Evolutionary conservation across 2,329 filamentous ascomycete species (phyloP), one percentile per base, ranked within the genome.

Genomic region (Alternaria triticimaculans): DNA sequence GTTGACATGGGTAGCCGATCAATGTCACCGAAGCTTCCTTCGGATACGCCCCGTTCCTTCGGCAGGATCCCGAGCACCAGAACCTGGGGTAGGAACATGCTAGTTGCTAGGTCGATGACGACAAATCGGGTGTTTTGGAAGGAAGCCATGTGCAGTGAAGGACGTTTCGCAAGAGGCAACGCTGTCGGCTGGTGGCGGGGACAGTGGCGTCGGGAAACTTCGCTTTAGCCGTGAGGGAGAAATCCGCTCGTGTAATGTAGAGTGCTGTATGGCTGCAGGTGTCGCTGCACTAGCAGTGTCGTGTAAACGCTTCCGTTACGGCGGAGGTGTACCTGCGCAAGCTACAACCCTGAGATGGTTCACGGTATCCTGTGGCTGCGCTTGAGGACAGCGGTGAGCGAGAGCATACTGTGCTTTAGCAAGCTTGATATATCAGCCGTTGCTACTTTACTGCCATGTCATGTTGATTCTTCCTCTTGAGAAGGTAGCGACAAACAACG

Each of bases 1-100:
- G 26, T 58, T 20, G 49, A 64, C 66, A 68, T 63, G 64, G 61
- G 56, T 68, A 58, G 54, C 58, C 60, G 60, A 63, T 58, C 25
- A 33, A 45, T 57, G 56, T 60, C 43, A 65, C 18, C 23, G 45
- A 55, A 51, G 56, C 61, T 48, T 58, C 57, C 44, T 49, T 51
- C 55, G 54, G 58, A 48, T 43, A 28, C 64, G 65, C 53, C 55
- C 59, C 62, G 54, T 63, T 55, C 59, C 56, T 57, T 28, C 61
- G 57, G 54, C 23, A n/a, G 43, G 23, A 49, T 26, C 43, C 59
- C 62, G 62, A 25, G 55, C 33, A 55, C 62, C 56, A 55, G 58
- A 55, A 51, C 48, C 25, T 60, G 59, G 65, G 65, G 53, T 55
- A 30, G 44, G 33, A 30, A 15, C 26, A 26, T 58, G n/a, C 55